Conservation (phyloP, 805 yeast species). For the Millerago galiae region DNA sequence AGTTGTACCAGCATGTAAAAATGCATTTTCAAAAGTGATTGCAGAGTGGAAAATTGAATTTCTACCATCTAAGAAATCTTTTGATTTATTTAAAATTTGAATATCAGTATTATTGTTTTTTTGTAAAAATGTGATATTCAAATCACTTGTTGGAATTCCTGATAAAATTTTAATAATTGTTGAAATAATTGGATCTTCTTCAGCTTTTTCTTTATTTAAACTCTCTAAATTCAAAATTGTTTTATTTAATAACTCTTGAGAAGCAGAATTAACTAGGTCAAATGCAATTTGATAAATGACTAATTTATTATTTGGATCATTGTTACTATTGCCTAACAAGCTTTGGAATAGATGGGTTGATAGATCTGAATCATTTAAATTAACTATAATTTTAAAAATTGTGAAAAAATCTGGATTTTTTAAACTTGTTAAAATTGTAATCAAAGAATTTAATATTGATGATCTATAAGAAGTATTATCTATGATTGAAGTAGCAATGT, state of each 20-base stretch:
- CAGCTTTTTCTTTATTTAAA: conserved; percentile 17
- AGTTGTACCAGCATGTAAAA: conserved; percentile 93
- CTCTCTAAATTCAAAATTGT: conserved; percentile 37
- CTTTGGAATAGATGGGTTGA: conserved; percentile 66
- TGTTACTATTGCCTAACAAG: conserved; percentile 35
- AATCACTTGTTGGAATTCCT: conserved; percentile 93
- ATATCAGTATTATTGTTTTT: conserved; percentile 85
- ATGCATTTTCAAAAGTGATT: conserved; percentile 89
- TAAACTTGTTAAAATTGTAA: conserved; percentile 50
- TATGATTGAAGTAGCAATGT: conserved; percentile 64
- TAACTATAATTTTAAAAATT: conserved; percentile 79
- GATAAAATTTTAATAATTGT: conserved; percentile 66
- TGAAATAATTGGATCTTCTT: conserved; percentile 21
- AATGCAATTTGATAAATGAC: conserved; percentile 92
- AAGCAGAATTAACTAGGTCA: conserved; percentile 85
- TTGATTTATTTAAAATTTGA: conserved; percentile 73
- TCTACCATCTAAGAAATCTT: conserved; percentile 79
- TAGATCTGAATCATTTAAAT: conserved; percentile 67
- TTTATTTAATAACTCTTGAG: conserved; percentile 75
- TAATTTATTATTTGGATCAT: conserved; percentile 38
- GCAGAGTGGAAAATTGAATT: conserved; percentile 94
- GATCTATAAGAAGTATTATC: conserved; percentile 61
- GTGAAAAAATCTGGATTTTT: conserved; percentile 74
- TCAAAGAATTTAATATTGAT: conserved; percentile 55
- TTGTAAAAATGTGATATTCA: conserved; percentile 79